Percentiles rank a stretch among this genome's conserved stretches.
Conservation (phyloP, 768 basidiomycete genomes). For the Boletus bicolor region DNA sequence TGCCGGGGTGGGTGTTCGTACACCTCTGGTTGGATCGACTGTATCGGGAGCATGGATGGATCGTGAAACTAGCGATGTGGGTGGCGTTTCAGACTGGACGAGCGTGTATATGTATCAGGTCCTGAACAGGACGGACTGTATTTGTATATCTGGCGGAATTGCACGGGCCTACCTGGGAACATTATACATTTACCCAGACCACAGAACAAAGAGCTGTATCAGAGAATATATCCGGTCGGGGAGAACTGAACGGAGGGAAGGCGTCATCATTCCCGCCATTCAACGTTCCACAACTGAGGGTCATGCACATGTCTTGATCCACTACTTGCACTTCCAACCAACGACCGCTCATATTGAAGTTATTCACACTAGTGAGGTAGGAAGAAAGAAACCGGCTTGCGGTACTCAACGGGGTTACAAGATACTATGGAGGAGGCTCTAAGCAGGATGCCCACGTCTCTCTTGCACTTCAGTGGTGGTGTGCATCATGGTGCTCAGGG, state of each 20-base stretch:
- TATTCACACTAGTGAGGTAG: not conserved
- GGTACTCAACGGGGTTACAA: conserved; percentile 11
- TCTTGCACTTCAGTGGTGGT: conserved; percentile 40
- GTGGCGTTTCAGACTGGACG: not conserved
- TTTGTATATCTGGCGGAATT: not conserved
- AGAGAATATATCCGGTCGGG: too few relatives aligned
- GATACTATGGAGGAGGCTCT: conserved; percentile 15
- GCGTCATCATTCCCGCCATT: not conserved
- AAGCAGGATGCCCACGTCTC: conserved; percentile 1
- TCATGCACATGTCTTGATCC: not conserved
- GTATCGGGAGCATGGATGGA: not conserved
- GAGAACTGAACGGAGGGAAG: too few relatives aligned
- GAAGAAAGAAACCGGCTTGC: not conserved
- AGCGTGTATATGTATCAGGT: not conserved
- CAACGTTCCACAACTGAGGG: not conserved
- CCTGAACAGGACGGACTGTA: too few relatives aligned
- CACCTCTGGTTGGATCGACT: not conserved
- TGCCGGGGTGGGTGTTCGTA: not conserved
- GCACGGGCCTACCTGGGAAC: not conserved
- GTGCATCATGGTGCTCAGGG: conserved; percentile 44
- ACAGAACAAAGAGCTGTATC: not conserved
- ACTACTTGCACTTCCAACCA: not conserved
- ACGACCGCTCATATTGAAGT: not conserved
- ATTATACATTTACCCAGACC: not conserved
- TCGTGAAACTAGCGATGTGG: not conserved